phyloP scores from a whole-genome alignment of 75 land plant species.

The Picea sitchensis region DNA sequence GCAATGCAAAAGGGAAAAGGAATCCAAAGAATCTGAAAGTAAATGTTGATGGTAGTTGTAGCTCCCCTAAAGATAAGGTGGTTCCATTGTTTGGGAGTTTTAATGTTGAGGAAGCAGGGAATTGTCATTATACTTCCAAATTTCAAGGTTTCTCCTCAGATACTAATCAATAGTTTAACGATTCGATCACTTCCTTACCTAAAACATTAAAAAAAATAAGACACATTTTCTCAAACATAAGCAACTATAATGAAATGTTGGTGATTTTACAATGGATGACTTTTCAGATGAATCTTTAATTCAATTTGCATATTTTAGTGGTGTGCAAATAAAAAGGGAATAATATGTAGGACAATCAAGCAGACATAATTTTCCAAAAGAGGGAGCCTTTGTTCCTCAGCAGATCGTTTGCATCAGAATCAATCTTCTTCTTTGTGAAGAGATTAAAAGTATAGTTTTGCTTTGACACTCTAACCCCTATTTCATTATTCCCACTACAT shows the following conservation, averaged over 20 bases:
- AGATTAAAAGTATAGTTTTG: no score
- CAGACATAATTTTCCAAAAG: no score
- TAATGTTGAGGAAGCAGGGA: constrained; percentile 3
- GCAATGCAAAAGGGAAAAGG: not conserved
- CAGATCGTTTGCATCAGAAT: no score
- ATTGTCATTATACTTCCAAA: constrained; percentile 5
- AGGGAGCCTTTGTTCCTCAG: no score
- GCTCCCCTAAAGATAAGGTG: constrained; percentile 4
- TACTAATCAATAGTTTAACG: not conserved
- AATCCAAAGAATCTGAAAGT: constrained; percentile 3
- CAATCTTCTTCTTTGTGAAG: no score
- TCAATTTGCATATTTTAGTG: not conserved
- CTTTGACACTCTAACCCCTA: no score
- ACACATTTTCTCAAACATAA: not conserved
- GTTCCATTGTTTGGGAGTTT: constrained; percentile 7
- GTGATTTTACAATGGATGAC: not conserved
- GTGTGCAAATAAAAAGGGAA: no score
- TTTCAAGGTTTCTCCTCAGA: not conserved
- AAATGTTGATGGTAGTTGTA: constrained; percentile 1
- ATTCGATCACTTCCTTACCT: not conserved
- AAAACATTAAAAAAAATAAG: not conserved
- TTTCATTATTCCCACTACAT: no score
- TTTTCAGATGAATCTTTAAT: not conserved
- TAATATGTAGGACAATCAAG: no score
- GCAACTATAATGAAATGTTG: not conserved